phyloP scores from a whole-genome alignment of 2,329 filamentous ascomycete species.

The Penicillium sp. region DNA sequence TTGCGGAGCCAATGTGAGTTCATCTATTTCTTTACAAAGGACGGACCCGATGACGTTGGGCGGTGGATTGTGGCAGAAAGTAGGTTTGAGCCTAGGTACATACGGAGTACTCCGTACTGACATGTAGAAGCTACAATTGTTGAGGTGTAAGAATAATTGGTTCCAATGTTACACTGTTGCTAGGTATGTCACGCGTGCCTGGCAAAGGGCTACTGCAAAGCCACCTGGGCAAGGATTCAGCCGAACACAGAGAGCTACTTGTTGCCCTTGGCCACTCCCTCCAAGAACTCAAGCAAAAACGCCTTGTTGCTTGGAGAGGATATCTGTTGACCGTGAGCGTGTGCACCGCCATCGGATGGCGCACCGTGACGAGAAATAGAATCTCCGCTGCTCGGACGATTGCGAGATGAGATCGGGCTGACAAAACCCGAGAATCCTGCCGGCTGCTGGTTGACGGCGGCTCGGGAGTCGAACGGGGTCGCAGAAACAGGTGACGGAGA shows the following conservation, averaged over 20 bases:
- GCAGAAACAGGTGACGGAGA: conserved; percentile 20
- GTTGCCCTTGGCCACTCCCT: conserved; percentile 45
- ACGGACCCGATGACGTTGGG: conserved; percentile 21
- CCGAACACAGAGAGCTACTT: conserved; percentile 15
- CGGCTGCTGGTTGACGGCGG: conserved; percentile 15
- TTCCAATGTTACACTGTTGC: background rate
- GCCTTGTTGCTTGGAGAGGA: conserved; percentile 61
- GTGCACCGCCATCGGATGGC: conserved; percentile 30
- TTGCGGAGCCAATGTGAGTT: conserved; percentile 9
- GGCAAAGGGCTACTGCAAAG: background rate
- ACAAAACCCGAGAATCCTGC: conserved; percentile 21
- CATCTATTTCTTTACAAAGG: conserved; percentile 20
- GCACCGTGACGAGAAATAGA: conserved; percentile 17
- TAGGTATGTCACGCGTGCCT: background rate
- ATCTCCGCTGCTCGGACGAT: conserved; percentile 15
- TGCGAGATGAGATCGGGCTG: conserved; percentile 26
- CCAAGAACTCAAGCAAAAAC: conserved; percentile 68
- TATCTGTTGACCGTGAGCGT: conserved; percentile 40
- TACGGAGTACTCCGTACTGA: background rate
- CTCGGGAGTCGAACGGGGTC: conserved; percentile 17
- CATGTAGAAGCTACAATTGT: background rate
- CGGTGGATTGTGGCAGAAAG: conserved; percentile 24
- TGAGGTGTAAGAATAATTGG: background rate
- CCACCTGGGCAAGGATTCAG: background rate
- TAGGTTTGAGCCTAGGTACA: background rate